phyloP scores from a whole-genome alignment of 2,329 filamentous ascomycete species.

The Ceratocystis alfenasii region DNA sequence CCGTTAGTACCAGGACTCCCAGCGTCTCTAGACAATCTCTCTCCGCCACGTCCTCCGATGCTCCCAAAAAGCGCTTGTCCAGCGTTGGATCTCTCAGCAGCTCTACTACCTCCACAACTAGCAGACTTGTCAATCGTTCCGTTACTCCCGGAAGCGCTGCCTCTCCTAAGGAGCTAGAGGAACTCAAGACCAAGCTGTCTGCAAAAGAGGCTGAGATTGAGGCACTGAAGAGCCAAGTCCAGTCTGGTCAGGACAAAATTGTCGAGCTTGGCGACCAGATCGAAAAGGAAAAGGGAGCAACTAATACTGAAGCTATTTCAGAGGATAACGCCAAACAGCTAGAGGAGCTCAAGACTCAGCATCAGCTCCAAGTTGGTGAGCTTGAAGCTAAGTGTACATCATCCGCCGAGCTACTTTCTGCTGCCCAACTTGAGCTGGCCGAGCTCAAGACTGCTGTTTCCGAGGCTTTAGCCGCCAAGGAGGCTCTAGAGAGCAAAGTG shows the following conservation, averaged over 20 bases:
- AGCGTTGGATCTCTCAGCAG: constrained; percentile 31
- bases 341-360: constrained; percentile 38
- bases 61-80: constrained; percentile 48
- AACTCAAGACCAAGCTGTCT: constrained; percentile 47
- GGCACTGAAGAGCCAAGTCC: constrained; percentile 44
- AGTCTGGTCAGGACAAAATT: constrained; percentile 44
- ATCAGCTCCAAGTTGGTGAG: constrained; percentile 38
- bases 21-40: constrained; percentile 30
- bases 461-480: constrained; percentile 39
- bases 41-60: constrained; percentile 30
- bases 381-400: constrained; percentile 39
- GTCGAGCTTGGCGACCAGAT: constrained; percentile 42
- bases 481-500: constrained; percentile 39
- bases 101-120: constrained; percentile 30
- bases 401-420: constrained; percentile 39
- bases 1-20: constrained; percentile 27
- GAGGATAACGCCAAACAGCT: constrained; percentile 31
- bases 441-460: constrained; percentile 39
- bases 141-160: constrained; percentile 29
- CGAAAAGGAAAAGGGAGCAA: constrained; percentile 31
- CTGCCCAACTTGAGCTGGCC: constrained; percentile 41
- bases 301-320: constrained; percentile 34
- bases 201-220: constrained; percentile 48
- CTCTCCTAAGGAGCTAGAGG: constrained; percentile 45
- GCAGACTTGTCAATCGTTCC: constrained; percentile 28